phyloP scores from a whole-genome alignment of 768 basidiomycete genomes.

The Coprinopsis marcescibilis region DNA sequence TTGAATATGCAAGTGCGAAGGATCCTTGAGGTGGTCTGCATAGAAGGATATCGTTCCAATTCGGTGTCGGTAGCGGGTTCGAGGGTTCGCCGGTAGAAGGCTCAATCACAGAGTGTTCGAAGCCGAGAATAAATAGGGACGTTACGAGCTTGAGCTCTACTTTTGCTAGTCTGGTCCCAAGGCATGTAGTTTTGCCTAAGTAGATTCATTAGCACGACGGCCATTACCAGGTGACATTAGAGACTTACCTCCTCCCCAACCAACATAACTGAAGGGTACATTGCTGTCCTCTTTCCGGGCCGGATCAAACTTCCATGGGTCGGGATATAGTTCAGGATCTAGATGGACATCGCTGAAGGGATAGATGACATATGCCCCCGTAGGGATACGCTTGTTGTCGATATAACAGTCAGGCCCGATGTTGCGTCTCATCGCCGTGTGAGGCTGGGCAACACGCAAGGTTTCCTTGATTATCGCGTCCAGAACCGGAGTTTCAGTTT shows the following conservation, averaged over 20 bases:
- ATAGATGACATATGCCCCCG: conserved; percentile 72
- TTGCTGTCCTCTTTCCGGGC: conserved; percentile 36
- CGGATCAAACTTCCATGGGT: conserved; percentile 78
- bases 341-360: conserved; percentile 79
- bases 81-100: conserved; percentile 39
- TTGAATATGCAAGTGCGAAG: conserved; percentile 49
- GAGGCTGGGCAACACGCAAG: conserved; percentile 72
- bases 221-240: conserved; percentile 5
- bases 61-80: conserved; percentile 48
- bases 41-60: conserved; percentile 74
- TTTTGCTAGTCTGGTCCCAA: conserved; percentile 70
- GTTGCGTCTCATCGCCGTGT: conserved; percentile 77
- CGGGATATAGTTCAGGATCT: conserved; percentile 61
- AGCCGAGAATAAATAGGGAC: conserved; percentile 62
- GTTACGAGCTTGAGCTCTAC: conserved; percentile 67
- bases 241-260: conserved; percentile 72
- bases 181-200: conserved; percentile 63
- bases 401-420: conserved; percentile 67
- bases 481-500: conserved; percentile 59
- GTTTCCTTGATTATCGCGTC: conserved; percentile 75
- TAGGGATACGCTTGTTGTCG: conserved; percentile 62
- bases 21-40: conserved; percentile 56
- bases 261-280: conserved; percentile 57
- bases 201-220: conserved; percentile 11
- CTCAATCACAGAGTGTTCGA: conserved; percentile 55